phyloP scores from a whole-genome alignment of 1,284 basidiomycete species.

The Psilocybe mexicana region DNA sequence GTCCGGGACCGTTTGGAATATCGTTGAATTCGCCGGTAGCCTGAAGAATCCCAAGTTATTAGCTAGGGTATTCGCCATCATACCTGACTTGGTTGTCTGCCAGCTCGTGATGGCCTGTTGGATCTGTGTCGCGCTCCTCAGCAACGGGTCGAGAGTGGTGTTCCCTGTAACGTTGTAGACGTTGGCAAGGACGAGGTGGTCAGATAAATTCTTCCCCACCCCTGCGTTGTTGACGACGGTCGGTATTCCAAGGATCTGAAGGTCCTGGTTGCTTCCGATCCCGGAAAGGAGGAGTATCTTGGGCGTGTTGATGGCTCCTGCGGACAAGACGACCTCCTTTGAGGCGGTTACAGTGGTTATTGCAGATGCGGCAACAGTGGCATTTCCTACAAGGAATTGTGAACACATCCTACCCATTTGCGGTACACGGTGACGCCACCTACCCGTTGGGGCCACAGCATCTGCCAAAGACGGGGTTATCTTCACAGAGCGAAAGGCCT shows the following conservation, averaged over 20 bases:
- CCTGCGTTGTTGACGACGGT: conserved; percentile 22
- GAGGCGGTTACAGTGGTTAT: background rate
- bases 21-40: conserved; percentile 24
- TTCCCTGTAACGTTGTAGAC: conserved; percentile 8
- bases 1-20: conserved; percentile 25
- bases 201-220: conserved; percentile 45
- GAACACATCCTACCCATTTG: too few relatives aligned
- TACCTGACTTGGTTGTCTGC: conserved; percentile 20
- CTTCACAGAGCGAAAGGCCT: background rate
- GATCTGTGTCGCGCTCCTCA: conserved; percentile 16
- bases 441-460: background rate
- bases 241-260: conserved; percentile 15
- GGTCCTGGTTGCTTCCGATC: conserved; percentile 20
- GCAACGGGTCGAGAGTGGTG: conserved; percentile 24
- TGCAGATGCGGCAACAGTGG: background rate
- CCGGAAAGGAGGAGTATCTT: conserved; percentile 8
- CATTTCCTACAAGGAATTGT: background rate
- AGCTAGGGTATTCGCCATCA: conserved; percentile 27
- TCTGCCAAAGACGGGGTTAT: background rate
- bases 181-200: conserved; percentile 33
- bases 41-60: conserved; percentile 31
- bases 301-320: conserved; percentile 2
- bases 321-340: conserved; percentile 9
- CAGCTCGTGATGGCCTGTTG: conserved; percentile 23
- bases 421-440: background rate